These are phyloP conservation scores for Ceratobasidium sp. DNA, from an alignment of 1,284 basidiomycete genomes.

Conservation along the genomic window DNA sequence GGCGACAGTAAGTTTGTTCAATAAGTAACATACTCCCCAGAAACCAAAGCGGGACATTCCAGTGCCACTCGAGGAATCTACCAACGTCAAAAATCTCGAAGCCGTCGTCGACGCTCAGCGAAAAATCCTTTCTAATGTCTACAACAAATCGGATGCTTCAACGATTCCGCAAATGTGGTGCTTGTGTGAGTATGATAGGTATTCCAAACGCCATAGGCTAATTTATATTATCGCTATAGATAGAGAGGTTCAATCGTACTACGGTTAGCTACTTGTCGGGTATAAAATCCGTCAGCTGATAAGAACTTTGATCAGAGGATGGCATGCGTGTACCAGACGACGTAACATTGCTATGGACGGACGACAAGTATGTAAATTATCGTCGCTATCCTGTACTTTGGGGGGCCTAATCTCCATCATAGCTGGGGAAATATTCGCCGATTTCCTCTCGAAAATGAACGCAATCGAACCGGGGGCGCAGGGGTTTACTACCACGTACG, in stretches of 20 bases:
- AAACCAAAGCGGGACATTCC: background rate
- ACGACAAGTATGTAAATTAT: slow-evolving; percentile 70
- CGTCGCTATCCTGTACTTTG: no score
- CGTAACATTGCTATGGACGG: slow-evolving; percentile 70
- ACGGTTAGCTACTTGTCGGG: slow-evolving; percentile 51
- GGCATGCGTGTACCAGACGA: slow-evolving; percentile 53
- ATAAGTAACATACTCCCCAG: slow-evolving; percentile 55
- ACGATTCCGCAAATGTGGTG: slow-evolving; percentile 75
- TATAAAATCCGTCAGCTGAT: background rate
- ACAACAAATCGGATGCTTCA: slow-evolving; percentile 64
- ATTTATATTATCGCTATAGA: slow-evolving; percentile 49
- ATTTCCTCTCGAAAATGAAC: slow-evolving; percentile 66
- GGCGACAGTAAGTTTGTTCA: slow-evolving; percentile 68
- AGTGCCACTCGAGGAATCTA: slow-evolving; percentile 67
- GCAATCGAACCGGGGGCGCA: slow-evolving; percentile 71
- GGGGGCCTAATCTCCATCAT: background rate
- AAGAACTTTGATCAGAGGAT: slow-evolving; percentile 5
- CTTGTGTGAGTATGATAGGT: slow-evolving; percentile 60
- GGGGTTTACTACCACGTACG: slow-evolving; percentile 77
- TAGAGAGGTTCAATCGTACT: slow-evolving; percentile 78
- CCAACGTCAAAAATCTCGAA: slow-evolving; percentile 67
- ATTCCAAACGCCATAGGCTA: slow-evolving; percentile 53
- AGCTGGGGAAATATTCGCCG: slow-evolving; percentile 74
- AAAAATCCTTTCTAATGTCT: slow-evolving; percentile 69
- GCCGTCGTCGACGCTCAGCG: slow-evolving; percentile 73